phyloP scores from a whole-genome alignment of 148 eudicot genomes.

The Fagopyrum tataricum region DNA sequence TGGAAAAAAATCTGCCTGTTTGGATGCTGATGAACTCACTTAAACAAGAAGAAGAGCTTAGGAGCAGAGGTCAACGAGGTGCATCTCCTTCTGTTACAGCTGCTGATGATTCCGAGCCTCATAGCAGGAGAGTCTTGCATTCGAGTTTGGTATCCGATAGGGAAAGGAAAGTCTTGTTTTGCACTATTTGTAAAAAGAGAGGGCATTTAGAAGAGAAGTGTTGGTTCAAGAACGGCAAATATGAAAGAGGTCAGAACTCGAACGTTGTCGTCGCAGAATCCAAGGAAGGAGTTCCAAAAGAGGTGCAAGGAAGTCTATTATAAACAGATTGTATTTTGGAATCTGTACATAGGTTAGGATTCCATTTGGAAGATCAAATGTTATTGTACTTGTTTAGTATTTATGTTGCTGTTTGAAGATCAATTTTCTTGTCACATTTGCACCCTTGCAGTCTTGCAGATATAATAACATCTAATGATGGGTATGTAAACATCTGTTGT shows the following conservation, averaged over 20 bases:
- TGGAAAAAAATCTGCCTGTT: slow-evolving; percentile 43
- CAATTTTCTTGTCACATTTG: not conserved
- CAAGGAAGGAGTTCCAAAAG: not conserved
- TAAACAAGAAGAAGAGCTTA: slow-evolving; percentile 49
- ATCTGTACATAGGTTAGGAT: not conserved
- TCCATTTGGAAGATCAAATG: not conserved
- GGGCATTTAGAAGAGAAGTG: slow-evolving; percentile 38
- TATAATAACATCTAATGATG: not conserved
- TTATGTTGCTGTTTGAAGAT: not conserved
- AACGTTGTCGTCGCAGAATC: not conserved
- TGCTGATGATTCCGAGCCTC: slow-evolving; percentile 14
- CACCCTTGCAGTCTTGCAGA: not conserved
- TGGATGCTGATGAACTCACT: slow-evolving; percentile 62
- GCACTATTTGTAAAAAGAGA: slow-evolving; percentile 27
- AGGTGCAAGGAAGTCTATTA: not conserved
- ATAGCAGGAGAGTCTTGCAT: slow-evolving; percentile 14
- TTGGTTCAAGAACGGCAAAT: slow-evolving; percentile 26
- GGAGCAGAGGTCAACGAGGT: slow-evolving; percentile 21
- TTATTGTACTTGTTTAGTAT: not conserved
- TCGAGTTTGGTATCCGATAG: slow-evolving; percentile 16
- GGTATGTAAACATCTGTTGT: not conserved
- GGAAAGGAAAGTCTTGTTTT: slow-evolving; percentile 24
- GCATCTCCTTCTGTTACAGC: slow-evolving; percentile 16
- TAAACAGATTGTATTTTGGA: not conserved
- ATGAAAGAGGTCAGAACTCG: slow-evolving; percentile 11